These are phyloP conservation scores for Brassica rapa DNA, from an alignment of 345 rosid genomes.

Conservation along the genomic window DNA sequence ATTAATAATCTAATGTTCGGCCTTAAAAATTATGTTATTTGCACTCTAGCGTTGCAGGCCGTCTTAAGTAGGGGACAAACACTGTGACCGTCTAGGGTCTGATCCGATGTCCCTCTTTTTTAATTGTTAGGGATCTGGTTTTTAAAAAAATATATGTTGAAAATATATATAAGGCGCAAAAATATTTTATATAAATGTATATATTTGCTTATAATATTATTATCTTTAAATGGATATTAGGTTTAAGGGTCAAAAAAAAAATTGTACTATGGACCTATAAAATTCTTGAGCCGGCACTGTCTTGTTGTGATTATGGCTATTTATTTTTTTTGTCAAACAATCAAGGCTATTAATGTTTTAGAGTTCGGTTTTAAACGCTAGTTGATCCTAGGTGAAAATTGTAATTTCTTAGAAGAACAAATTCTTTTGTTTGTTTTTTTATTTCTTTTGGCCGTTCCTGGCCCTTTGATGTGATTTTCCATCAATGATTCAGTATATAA, in stretches of 20 bases:
- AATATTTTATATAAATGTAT: no score
- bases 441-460: background rate
- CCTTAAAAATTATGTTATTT: background rate
- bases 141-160: no score
- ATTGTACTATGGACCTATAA: no score
- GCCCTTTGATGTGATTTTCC: conserved; percentile 1
- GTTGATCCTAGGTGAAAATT: background rate
- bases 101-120: no score
- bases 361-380: background rate
- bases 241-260: no score
- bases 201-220: no score
- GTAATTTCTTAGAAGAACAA: background rate
- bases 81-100: no score
- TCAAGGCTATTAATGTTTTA: background rate
- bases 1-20: background rate
- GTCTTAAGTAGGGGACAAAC: no score
- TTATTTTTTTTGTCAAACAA: background rate
- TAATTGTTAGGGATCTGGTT: no score
- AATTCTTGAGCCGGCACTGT: no score
- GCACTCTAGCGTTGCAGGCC: background rate
- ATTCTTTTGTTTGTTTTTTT: background rate
- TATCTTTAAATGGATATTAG: no score
- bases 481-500: conserved; percentile 11
- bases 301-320: background rate
- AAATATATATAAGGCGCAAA: no score